phyloP scores from a whole-genome alignment of 2,329 filamentous ascomycete genomes.

The Aspergillus terreus region DNA sequence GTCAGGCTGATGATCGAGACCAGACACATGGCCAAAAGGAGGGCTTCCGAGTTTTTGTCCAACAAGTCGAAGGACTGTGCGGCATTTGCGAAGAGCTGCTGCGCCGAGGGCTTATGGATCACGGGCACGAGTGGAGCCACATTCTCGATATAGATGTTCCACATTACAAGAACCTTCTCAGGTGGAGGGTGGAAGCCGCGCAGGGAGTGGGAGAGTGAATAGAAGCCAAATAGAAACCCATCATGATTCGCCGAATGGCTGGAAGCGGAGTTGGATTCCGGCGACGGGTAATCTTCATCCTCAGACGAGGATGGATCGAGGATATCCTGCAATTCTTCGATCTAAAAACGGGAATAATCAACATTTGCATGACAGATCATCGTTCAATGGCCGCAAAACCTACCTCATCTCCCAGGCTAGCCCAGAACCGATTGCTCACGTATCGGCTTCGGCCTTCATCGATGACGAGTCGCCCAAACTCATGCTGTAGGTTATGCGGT shows the following conservation, averaged over 20 bases:
- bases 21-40: conserved; percentile 63
- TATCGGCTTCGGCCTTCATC: conserved; percentile 59
- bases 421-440: conserved; percentile 61
- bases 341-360: conserved; percentile 28
- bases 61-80: conserved; percentile 48
- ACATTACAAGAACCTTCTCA: conserved; percentile 50
- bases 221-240: conserved; percentile 59
- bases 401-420: conserved; percentile 58
- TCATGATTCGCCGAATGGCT: conserved; percentile 47
- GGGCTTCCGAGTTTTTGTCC: conserved; percentile 52
- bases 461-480: conserved; percentile 57
- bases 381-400: conserved; percentile 2
- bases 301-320: conserved; percentile 57
- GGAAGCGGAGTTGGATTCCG: conserved; percentile 37
- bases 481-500: conserved; percentile 33
- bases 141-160: conserved; percentile 58
- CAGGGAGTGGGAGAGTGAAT: conserved; percentile 55
- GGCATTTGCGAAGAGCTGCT: conserved; percentile 50
- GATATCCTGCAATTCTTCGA: conserved; percentile 61
- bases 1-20: conserved; percentile 46
- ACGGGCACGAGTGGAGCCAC: conserved; percentile 61
- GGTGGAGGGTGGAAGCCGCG: conserved; percentile 53
- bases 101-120: conserved; percentile 54
- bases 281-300: conserved; percentile 51
- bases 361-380: no score